phyloP scores from a whole-genome alignment of 2,329 filamentous ascomycete species.

The Penicillium polonicum region DNA sequence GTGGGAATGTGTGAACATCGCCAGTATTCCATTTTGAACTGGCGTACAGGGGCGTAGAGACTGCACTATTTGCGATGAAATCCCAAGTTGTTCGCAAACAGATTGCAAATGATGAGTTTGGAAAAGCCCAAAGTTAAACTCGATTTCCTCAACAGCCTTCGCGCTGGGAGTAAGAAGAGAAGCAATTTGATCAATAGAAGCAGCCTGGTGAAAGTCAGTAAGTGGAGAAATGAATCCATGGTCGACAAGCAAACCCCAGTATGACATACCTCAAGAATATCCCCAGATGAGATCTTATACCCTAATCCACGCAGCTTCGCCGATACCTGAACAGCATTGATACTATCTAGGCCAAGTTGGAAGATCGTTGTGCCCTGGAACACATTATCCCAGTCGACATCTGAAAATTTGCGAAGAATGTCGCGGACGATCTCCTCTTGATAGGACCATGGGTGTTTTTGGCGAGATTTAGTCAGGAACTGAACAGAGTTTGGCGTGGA shows the following conservation, averaged over 20 bases:
- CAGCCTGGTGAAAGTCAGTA: slow-evolving; percentile 28
- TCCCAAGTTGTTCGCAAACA: slow-evolving; percentile 32
- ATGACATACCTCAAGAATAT: slow-evolving; percentile 64
- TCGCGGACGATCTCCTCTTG: slow-evolving; percentile 55
- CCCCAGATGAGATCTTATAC: slow-evolving; percentile 61
- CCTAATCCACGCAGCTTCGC: slow-evolving; percentile 62
- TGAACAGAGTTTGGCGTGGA: not conserved
- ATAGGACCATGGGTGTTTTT: slow-evolving; percentile 47
- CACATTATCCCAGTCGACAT: slow-evolving; percentile 53
- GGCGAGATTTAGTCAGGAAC: slow-evolving; percentile 7
- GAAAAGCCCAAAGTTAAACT: slow-evolving; percentile 54
- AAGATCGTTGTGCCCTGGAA: slow-evolving; percentile 70
- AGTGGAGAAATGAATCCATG: slow-evolving; percentile 6
- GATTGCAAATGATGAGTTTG: slow-evolving; percentile 43
- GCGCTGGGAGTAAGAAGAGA: slow-evolving; percentile 41
- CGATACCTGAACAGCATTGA: slow-evolving; percentile 78
- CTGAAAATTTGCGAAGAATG: slow-evolving; percentile 60
- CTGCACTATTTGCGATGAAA: slow-evolving; percentile 48
- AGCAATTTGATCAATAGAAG: slow-evolving; percentile 38
- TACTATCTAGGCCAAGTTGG: slow-evolving; percentile 85
- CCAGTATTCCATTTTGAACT: slow-evolving; percentile 76
- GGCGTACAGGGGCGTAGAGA: slow-evolving; percentile 73
- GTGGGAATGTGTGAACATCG: slow-evolving; percentile 66
- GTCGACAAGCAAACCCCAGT: too few species aligned
- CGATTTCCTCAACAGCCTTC: slow-evolving; percentile 2